Evolutionary conservation across 768 basidiomycete species (phyloP).

Genomic region (Coprinopsis sp.): DNA sequence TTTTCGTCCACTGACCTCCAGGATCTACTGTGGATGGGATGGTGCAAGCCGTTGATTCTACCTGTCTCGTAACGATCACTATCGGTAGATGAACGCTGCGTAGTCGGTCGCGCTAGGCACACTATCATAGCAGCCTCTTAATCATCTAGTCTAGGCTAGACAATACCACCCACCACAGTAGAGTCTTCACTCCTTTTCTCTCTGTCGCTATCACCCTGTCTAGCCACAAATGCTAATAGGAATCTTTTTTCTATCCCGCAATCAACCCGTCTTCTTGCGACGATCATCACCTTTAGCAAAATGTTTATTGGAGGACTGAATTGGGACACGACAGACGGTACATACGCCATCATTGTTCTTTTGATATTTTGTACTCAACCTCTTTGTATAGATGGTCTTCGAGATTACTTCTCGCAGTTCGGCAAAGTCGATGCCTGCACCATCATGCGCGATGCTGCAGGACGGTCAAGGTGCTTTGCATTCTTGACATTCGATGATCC

Average conservation of each 20-base stretch:
- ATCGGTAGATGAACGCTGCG: slow-evolving; percentile 50
- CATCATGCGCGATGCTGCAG: slow-evolving; percentile 96
- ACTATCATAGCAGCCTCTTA: slow-evolving; percentile 63
- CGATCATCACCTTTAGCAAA: slow-evolving; percentile 60
- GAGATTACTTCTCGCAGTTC: slow-evolving; percentile 91
- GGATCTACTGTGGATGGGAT: slow-evolving; percentile 25
- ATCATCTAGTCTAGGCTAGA: slow-evolving; percentile 78
- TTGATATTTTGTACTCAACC: slow-evolving; percentile 36
- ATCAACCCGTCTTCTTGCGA: slow-evolving; percentile 13
- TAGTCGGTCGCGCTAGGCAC: slow-evolving; percentile 65
- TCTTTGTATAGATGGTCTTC: slow-evolving; percentile 57
- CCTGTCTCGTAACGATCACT: slow-evolving; percentile 13
- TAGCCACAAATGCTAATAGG: slow-evolving; percentile 81
- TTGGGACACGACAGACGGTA: slow-evolving; percentile 99
- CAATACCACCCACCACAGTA: slow-evolving; percentile 59
- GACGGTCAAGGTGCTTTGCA: slow-evolving; percentile 94
- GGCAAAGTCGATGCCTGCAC: slow-evolving; percentile 97
- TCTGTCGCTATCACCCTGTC: slow-evolving; percentile 59
- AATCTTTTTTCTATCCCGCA: slow-evolving; percentile 42
- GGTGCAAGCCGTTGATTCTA: slow-evolving; percentile 4
- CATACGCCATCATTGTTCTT: slow-evolving; percentile 36
- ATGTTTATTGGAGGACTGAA: slow-evolving; percentile 99
- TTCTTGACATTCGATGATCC: slow-evolving; percentile 96
- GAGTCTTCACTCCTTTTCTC: slow-evolving; percentile 57
- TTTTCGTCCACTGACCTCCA: slow-evolving; percentile 19